phyloP scores from a whole-genome alignment of 2,329 filamentous ascomycete species.

The Neonectria ditissima region DNA sequence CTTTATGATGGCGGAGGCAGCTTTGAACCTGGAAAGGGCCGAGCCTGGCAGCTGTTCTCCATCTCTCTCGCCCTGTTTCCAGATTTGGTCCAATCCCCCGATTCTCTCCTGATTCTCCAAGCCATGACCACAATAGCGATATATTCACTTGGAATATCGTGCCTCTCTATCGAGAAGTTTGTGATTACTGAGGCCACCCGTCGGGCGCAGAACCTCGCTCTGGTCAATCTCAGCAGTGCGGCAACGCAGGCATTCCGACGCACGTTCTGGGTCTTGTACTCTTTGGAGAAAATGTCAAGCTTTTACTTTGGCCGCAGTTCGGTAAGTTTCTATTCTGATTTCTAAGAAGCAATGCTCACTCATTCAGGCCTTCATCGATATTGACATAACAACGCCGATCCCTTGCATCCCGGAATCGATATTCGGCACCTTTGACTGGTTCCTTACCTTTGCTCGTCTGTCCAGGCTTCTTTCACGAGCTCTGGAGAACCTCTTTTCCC shows the following conservation, averaged over 20 bases:
- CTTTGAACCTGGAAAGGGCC: constrained; percentile 39
- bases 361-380: constrained; percentile 28
- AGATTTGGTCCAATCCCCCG: constrained; percentile 13
- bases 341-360: neutral
- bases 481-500: constrained; percentile 30
- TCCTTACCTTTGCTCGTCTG: constrained; percentile 23
- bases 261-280: constrained; percentile 37
- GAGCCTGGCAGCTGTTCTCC: constrained; percentile 36
- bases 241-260: constrained; percentile 24
- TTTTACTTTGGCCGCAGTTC: constrained; percentile 40
- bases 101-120: constrained; percentile 32
- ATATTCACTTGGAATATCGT: constrained; percentile 27
- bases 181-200: constrained; percentile 36
- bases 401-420: constrained; percentile 35
- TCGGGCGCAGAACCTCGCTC: constrained; percentile 33
- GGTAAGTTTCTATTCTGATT: constrained; percentile 10
- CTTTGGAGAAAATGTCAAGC: constrained; percentile 37
- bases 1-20: constrained; percentile 31
- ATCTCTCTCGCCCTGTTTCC: constrained; percentile 29
- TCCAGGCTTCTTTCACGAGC: constrained; percentile 32
- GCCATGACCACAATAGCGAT: constrained; percentile 33
- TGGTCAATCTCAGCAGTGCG: constrained; percentile 18
- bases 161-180: constrained; percentile 34
- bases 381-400: constrained; percentile 31
- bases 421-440: constrained; percentile 35